Evolutionary conservation across 345 rosid species (phyloP), one percentile per base, ranked within the genome.

Genomic region (Streptanthus diversifolius): DNA sequence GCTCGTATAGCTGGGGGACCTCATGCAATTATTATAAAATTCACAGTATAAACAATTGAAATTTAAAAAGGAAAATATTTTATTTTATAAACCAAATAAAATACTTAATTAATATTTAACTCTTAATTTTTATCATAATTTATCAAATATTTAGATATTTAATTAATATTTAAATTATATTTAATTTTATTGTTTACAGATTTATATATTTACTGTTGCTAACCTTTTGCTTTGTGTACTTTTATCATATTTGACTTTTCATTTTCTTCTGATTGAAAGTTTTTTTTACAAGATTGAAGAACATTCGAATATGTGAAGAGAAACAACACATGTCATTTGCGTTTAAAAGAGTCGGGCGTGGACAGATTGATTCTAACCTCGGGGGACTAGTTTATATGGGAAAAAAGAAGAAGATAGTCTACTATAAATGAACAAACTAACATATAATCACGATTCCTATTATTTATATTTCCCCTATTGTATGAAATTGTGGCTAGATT

Each of bases 1-100:
- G 77, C 52, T 66, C 57, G 47, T 65, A 17, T 35, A 65, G 33
- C 18, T 73, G 72, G 72, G 72, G 78, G 78, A 74, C 78, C 73
- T 67, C 52, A 57, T 49, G 49, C 11, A 21, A 25, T 59, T 11
- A 36, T 37, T 36, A 27, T 8, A 37, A 35, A 6, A 56, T 37
- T 27, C 49, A 37, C 24, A 56, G 6, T 56, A 35, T 44, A 41
- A 52, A 5, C 59, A 61, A 70, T 12, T 14, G 13, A 14, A 60
- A 51, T 4, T 62, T 51, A 32, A 11, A 33, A 47, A 19, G 37
- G 9, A 17, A 18, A 18, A 8, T 3, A 18, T 59, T 19, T 59
- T n/a, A n/a, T 7, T 40, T 39, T n/a, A 22, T 7, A 61, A 24
- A 40, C 66, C 48, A 41, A 58, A n/a, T n/a, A n/a, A n/a, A n/a